These are phyloP conservation scores for Patellifolia procumbens DNA, from an alignment of 179 eudicot genomes.

Conservation along the genomic window DNA sequence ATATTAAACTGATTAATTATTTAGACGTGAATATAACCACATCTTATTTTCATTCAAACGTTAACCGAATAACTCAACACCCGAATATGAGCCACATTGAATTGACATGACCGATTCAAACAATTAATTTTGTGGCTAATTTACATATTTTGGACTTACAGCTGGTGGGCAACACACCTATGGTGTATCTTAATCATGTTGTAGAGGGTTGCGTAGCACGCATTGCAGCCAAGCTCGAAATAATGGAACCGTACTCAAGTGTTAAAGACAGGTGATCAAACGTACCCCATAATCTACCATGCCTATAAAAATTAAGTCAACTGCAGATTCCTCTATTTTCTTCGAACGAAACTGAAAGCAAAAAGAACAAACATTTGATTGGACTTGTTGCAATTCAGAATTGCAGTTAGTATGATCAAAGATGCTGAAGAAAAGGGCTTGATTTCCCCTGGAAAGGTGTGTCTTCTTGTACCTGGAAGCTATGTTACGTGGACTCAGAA, in stretches of 20 bases:
- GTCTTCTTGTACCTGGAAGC: not conserved
- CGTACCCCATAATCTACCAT: not conserved
- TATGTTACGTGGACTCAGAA: too few species aligned
- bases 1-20: too few species aligned
- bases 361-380: not conserved
- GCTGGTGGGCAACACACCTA: conserved; percentile 77
- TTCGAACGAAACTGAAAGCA: not conserved
- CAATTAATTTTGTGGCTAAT: not conserved
- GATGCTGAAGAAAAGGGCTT: conserved; percentile 53
- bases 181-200: conserved; percentile 72
- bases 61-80: too few species aligned
- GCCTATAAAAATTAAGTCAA: not conserved
- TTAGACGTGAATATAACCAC: too few species aligned
- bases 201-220: conserved; percentile 82
- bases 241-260: conserved; percentile 90
- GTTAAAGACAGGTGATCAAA: conserved; percentile 69
- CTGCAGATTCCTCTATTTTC: not conserved
- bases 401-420: conserved; percentile 41
- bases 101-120: too few species aligned
- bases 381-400: conserved; percentile 26
- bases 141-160: conserved; percentile 23
- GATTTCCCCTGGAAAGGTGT: conserved; percentile 45
- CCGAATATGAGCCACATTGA: too few species aligned
- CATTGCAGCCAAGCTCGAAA: conserved; percentile 79
- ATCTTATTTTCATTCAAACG: too few species aligned